Conservation (phyloP, 2,329 filamentous ascomycete species). For the Cladosporium velox region DNA sequence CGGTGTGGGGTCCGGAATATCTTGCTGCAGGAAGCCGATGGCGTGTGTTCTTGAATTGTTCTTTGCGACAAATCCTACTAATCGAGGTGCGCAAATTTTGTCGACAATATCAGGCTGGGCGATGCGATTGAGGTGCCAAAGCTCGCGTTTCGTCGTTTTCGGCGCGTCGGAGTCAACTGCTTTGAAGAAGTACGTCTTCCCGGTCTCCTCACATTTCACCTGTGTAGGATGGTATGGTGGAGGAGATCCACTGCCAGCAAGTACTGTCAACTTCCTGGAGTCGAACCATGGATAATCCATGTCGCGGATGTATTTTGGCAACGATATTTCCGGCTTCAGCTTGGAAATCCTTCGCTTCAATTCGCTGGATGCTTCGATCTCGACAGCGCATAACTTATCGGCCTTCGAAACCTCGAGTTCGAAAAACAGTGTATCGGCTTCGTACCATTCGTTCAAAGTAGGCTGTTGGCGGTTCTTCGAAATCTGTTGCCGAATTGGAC, state of each 20-base stretch:
- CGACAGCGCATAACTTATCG: constrained; percentile 31
- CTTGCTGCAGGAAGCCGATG: constrained; percentile 39
- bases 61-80: constrained; percentile 35
- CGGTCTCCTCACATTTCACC: constrained; percentile 92
- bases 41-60: constrained; percentile 27
- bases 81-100: constrained; percentile 34
- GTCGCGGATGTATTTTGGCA: constrained; percentile 69
- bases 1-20: constrained; percentile 36
- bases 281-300: constrained; percentile 90
- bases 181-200: constrained; percentile 74
- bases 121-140: constrained; percentile 35
- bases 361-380: constrained; percentile 44
- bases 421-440: constrained; percentile 35
- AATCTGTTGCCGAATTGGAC: constrained; percentile 26
- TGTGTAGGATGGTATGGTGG: constrained; percentile 66
- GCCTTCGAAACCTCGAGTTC: constrained; percentile 29
- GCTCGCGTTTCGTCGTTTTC: constrained; percentile 38
- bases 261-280: constrained; percentile 96
- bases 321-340: constrained; percentile 76
- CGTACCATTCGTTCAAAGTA: constrained; percentile 38
- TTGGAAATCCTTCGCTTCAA: constrained; percentile 89
- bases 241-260: constrained; percentile 84
- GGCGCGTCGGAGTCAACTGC: constrained; percentile 35
- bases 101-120: constrained; percentile 32
- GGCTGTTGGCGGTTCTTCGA: constrained; percentile 19